Percentiles rank a stretch among this genome's conserved stretches.
Conservation (phyloP, 192 early-diverging fungal species). For the Obelidium mucronatum region DNA sequence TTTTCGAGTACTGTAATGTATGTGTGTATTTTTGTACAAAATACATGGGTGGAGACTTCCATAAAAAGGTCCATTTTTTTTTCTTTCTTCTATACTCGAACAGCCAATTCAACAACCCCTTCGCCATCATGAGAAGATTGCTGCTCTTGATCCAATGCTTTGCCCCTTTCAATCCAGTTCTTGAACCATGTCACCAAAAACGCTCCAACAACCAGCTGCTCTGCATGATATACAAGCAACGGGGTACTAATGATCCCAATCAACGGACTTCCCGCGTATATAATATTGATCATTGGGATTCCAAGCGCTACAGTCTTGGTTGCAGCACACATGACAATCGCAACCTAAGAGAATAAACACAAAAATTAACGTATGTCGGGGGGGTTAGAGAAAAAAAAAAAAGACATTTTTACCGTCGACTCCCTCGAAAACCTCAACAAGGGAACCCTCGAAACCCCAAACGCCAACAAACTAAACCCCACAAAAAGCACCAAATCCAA, state of each 20-base stretch:
- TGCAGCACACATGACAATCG: conserved; percentile 73
- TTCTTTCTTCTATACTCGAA: too few species aligned
- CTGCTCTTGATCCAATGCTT: neutral
- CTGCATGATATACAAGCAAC: conserved; percentile 75
- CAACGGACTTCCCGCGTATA: conserved; percentile 59
- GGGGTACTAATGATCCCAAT: conserved; percentile 69
- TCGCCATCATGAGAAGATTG: too few species aligned
- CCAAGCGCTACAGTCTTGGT: conserved; percentile 81
- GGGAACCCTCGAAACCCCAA: conserved; percentile 47
- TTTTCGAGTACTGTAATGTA: too few species aligned
- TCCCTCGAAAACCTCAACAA: conserved; percentile 55
- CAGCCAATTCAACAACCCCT: too few species aligned
- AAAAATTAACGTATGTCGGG: neutral
- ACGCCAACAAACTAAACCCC: conserved; percentile 58
- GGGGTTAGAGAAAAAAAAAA: neutral
- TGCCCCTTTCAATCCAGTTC: conserved; percentile 54
- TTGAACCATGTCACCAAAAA: conserved; percentile 63
- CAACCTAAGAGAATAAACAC: too few species aligned
- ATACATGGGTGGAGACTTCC: too few species aligned
- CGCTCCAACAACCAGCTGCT: conserved; percentile 71
- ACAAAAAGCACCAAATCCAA: conserved; percentile 61
- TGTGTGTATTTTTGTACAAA: too few species aligned
- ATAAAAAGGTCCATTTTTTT: too few species aligned
- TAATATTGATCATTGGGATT: conserved; percentile 77
- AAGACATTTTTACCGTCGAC: conserved; percentile 50